Percentiles rank a stretch among this genome's conserved stretches.
Conservation (phyloP, 1,284 basidiomycete genomes). For the Athelia psychrophila region DNA sequence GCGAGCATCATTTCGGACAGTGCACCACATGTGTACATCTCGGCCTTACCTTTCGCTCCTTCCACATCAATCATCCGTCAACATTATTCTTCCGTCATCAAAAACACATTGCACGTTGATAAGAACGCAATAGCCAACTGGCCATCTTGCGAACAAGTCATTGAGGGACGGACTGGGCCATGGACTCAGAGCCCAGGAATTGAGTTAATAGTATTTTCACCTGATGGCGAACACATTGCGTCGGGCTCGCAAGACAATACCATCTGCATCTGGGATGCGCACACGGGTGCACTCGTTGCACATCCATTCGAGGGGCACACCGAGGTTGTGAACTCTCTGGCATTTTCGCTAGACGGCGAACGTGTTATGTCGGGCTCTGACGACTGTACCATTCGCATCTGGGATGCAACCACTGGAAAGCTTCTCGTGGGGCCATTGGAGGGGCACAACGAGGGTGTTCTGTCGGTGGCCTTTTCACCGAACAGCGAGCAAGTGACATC, state of each 20-base stretch:
- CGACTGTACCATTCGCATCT: conserved; percentile 1
- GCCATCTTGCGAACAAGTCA: conserved; percentile 3
- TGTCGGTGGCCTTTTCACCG: conserved; percentile 2
- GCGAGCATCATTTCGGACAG: not conserved
- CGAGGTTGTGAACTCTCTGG: conserved; percentile 3
- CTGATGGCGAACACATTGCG: not conserved
- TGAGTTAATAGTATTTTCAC: conserved; percentile 5
- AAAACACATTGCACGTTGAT: not conserved
- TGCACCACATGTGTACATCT: not conserved
- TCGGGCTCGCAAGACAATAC: not conserved
- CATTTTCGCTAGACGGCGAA: conserved; percentile 7
- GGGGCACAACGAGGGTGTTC: conserved; percentile 5
- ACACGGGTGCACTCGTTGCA: conserved; percentile 3
- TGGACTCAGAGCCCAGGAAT: conserved; percentile 1
- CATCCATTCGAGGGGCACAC: conserved; percentile 1
- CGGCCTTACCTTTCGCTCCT: not conserved
- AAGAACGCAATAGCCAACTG: not conserved
- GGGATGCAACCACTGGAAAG: not conserved
- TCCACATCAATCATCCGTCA: not conserved
- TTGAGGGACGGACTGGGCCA: not conserved
- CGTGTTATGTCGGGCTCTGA: conserved; percentile 5
- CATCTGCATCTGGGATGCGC: not conserved
- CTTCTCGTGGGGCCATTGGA: not conserved
- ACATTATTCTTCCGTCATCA: not conserved
- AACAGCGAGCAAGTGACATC: not conserved